Evolutionary conservation across 2,329 filamentous ascomycete species (phyloP).

Genomic region (Colletotrichum coccodes): DNA sequence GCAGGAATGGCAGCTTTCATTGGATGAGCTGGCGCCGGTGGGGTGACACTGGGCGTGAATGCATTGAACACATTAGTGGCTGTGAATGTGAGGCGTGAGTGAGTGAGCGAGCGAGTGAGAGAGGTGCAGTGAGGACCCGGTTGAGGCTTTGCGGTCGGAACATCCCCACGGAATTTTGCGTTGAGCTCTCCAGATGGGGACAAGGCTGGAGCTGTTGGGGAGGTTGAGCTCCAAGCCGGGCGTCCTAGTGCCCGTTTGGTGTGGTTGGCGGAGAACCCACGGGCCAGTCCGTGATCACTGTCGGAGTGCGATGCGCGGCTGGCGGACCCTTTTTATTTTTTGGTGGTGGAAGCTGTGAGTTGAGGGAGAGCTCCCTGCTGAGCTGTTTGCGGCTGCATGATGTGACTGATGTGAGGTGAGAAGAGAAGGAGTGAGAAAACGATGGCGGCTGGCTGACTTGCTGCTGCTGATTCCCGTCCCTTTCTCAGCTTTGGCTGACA

Average conservation of each 20-base stretch:
- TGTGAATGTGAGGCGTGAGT: neutral
- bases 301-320: neutral
- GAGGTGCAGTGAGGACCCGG: neutral
- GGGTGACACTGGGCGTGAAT: too few species aligned
- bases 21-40: neutral
- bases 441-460: neutral
- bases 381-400: neutral
- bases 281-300: constrained; percentile 30
- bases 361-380: neutral
- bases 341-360: neutral
- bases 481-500: neutral
- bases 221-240: constrained; percentile 31
- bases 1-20: neutral
- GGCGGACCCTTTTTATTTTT: constrained; percentile 18
- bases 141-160: constrained; percentile 24
- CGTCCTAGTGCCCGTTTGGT: constrained; percentile 22
- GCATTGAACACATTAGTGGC: neutral
- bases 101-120: neutral
- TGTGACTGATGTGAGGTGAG: neutral
- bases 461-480: neutral
- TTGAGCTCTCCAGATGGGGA: constrained; percentile 34
- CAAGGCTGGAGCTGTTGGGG: constrained; percentile 33
- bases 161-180: constrained; percentile 35
- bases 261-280: constrained; percentile 26
- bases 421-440: neutral